A percentile compares a stretch with the other conserved stretches of the same genome.
phyloP scores from a whole-genome alignment of 768 basidiomycete genomes.

The Nevesoporus exiguus region DNA sequence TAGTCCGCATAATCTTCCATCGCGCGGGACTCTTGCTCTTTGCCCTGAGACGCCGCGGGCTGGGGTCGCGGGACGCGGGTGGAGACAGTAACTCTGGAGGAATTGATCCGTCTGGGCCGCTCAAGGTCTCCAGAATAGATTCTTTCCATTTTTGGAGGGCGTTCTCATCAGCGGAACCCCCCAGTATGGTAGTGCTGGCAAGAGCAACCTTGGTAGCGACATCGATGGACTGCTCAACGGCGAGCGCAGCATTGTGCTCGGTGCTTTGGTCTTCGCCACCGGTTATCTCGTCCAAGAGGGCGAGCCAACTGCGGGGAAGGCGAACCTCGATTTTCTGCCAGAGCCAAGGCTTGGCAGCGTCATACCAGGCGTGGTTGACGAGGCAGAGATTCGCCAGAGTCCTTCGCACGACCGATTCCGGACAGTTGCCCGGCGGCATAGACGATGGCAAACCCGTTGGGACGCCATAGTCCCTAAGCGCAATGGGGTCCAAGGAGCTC shows the following conservation, averaged over 20 bases:
- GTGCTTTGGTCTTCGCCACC: conserved; percentile 56
- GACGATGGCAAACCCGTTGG: conserved; percentile 72
- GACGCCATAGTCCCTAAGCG: conserved; percentile 37
- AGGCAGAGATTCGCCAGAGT: conserved; percentile 71
- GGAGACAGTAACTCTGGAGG: conserved; percentile 76
- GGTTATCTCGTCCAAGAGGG: conserved; percentile 74
- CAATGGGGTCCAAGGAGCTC: conserved; percentile 70
- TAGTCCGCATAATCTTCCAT: conserved; percentile 78
- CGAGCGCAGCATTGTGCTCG: conserved; percentile 53
- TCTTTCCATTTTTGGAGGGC: conserved; percentile 53
- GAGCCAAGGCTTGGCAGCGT: conserved; percentile 84
- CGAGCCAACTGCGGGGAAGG: conserved; percentile 80
- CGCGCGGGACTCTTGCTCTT: conserved; percentile 81
- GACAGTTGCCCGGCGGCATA: conserved; percentile 66
- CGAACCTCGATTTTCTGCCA: conserved; percentile 84
- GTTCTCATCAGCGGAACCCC: conserved; percentile 38
- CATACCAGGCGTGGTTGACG: conserved; percentile 74
- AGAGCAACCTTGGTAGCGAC: conserved; percentile 63
- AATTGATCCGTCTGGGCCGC: conserved; percentile 65
- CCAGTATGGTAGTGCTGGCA: conserved; percentile 39
- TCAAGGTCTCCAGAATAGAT: conserved; percentile 54
- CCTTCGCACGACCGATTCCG: conserved; percentile 60
- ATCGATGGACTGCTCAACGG: conserved; percentile 65
- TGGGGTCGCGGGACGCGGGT: conserved; percentile 77
- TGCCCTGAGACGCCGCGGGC: conserved; percentile 67